phyloP scores from a whole-genome alignment of 257 asterid genomes.

The Haberlea rhodopensis region DNA sequence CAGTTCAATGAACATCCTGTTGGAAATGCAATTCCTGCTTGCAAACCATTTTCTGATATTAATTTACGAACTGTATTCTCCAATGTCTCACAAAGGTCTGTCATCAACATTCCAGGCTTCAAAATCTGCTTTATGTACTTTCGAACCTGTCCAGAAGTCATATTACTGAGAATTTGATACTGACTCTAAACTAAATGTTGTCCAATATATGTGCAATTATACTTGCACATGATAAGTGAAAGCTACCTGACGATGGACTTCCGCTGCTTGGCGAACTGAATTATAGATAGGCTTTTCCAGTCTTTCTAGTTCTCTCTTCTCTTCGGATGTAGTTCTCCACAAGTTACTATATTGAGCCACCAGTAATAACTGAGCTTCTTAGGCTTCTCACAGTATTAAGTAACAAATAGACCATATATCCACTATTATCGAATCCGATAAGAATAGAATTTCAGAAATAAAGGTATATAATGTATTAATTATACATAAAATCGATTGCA shows the following conservation, averaged over 20 bases:
- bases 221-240: neutral
- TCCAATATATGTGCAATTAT: constrained; percentile 5
- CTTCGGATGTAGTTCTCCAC: constrained; percentile 97
- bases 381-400: constrained; percentile 21
- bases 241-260: constrained; percentile 96
- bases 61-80: constrained; percentile 89
- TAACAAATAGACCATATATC: constrained; percentile 4
- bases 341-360: constrained; percentile 55
- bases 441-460: neutral
- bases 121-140: constrained; percentile 64
- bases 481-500: neutral
- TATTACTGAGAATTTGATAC: constrained; percentile 4
- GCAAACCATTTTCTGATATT: constrained; percentile 93
- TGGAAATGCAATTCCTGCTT: constrained; percentile 99
- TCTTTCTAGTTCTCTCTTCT: constrained; percentile 93
- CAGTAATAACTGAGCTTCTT: constrained; percentile 17
- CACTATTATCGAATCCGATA: neutral
- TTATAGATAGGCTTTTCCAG: constrained; percentile 82
- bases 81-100: constrained; percentile 92
- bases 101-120: constrained; percentile 98
- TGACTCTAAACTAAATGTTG: constrained; percentile 1
- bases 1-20: constrained; percentile 97
- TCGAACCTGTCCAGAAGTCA: constrained; percentile 61
- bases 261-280: constrained; percentile 96
- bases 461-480: neutral